Evolutionary conservation across 2,329 filamentous ascomycete species (phyloP).

Genomic region (Trichothecium roseum): DNA sequence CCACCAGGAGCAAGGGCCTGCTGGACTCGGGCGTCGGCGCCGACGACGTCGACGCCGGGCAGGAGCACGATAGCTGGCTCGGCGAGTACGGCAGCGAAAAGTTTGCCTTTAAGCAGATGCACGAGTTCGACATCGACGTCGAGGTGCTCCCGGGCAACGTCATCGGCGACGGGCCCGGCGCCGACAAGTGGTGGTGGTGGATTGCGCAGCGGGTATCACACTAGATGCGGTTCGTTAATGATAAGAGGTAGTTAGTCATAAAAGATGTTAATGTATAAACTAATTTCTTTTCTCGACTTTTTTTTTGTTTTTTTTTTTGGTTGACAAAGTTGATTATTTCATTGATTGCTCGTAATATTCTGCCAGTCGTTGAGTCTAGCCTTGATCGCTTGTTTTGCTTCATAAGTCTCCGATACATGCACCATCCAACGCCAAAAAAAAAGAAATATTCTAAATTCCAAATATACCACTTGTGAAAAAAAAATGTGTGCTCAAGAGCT

Average conservation of each 20-base stretch:
- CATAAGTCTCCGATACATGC: too few species aligned
- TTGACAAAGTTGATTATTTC: slow-evolving; percentile 2
- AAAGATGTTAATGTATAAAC: slow-evolving; percentile 3
- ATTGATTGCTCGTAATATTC: slow-evolving; percentile 4
- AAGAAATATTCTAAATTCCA: too few species aligned
- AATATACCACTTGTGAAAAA: too few species aligned
- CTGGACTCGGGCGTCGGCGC: slow-evolving; percentile 69
- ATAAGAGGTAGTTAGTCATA: slow-evolving; percentile 5
- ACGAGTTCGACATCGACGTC: slow-evolving; percentile 71
- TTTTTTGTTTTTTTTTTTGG: too few species aligned
- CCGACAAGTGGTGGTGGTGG: slow-evolving; percentile 86
- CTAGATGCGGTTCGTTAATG: not conserved
- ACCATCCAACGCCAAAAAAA: too few species aligned
- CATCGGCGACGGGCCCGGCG: slow-evolving; percentile 52
- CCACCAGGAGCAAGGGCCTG: slow-evolving; percentile 68
- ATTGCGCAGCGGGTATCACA: slow-evolving; percentile 56
- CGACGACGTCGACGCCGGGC: slow-evolving; percentile 45
- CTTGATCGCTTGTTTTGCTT: too few species aligned
- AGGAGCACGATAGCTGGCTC: slow-evolving; percentile 75
- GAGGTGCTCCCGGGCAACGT: slow-evolving; percentile 70
- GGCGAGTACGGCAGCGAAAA: slow-evolving; percentile 68
- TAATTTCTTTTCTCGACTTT: not conserved
- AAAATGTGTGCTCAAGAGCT: slow-evolving; percentile 14
- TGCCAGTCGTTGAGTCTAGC: slow-evolving; percentile 33
- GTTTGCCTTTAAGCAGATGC: slow-evolving; percentile 74